Base-by-base conservation (phyloP, 495 filamentous ascomycete genomes). In the Penicillium desertorum region DNA sequence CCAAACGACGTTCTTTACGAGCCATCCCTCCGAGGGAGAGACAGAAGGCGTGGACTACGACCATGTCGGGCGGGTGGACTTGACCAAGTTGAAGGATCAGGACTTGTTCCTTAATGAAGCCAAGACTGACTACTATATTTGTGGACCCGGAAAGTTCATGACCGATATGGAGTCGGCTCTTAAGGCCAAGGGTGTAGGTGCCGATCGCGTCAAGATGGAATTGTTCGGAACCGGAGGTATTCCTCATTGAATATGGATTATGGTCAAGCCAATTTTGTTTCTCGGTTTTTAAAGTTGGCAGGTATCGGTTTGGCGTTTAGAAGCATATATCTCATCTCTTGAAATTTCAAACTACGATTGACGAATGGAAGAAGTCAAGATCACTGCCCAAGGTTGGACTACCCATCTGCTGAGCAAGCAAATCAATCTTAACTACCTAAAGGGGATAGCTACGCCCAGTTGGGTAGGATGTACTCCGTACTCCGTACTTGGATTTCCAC, bases 61-160 rank as follows among this genome's bases (percentile, higher is more conserved):
- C 54, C 69, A 79, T 58, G 68, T 63, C 7, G 83, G 82, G 6
- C 77, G 83, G 12, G 71, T 88, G 44, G 77, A 85, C 56, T 66
- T 90, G 34, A 59, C 68, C 53, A 76, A 79, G 65, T 57, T 89
- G 32, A 74, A 80, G 1, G 68, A 78, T 14, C 67, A 76, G 27
- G 74, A 81, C 23, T 68, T 90, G 32, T 83, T 80, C 65, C 63
- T 86, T 9, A 71, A 76, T 45, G 73, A 86, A 61, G 25, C 71
- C 6, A 67, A 62, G 30, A 78, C 88, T 1, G 71, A 84, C 60
- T 91, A 89, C 67, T 90, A 81, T 66, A 70, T 88, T 57, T 92
- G 88, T 54, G 88, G 87, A 1, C 87, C 88, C 0, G 76, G 75
- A 39, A 51, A 59, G 6, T 91, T 90, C 74, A 92, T 90, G 88